Base-by-base conservation (phyloP, 2,329 filamentous ascomycete genomes). In the Colletotrichum noveboracense region DNA sequence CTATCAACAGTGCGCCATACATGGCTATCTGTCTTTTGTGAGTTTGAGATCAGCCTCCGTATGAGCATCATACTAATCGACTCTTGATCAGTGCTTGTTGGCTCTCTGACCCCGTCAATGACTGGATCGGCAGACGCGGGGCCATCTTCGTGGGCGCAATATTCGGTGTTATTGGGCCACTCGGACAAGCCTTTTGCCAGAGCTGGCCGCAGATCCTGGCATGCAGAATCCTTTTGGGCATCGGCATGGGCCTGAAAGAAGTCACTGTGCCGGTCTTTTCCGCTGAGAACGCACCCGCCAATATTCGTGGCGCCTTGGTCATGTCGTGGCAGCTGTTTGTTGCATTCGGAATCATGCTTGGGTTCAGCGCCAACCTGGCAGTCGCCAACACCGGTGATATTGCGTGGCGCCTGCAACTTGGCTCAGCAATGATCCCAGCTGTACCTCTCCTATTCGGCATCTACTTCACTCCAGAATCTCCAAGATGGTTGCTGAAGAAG, bases 281-380 rank as follows among this genome's bases (percentile, higher is more conserved):
- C 0, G 89, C 89, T 0, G 89, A 91, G 75, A 89, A 88, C 74
- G 83, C 88, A 0, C 89, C 89, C 0, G 85, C 88, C 4, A 83
- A 83, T 24, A 90, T 91, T 70, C 87, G 89, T 6, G 89, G 89
- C 12, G 88, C 86, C 7, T 36, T 97, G 5, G 94, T 96, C 76
- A 96, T 96, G 94, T 83, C 81, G 1, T 78, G 93, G 92, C 77
- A 96, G 94, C 94, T 89, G 48, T 94, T 92, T 89, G 91, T 89
- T 6, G 89, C 89, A 1, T 90, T 93, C 73, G 86, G 87, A 66
- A 88, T 88, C 79, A 82, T 87, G 74, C 79, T 86, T 28, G 93
- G 91, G 9, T 90, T 89, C 77, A 88, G 85, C 74, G 91, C 90
- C 74, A 93, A 93, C 79, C 85, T 93, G 64, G 89, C 88, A 9